Percentiles rank a stretch among this genome's conserved stretches.
phyloP scores from a whole-genome alignment of 2,329 filamentous ascomycete genomes.

The Epichloe sylvatica region DNA sequence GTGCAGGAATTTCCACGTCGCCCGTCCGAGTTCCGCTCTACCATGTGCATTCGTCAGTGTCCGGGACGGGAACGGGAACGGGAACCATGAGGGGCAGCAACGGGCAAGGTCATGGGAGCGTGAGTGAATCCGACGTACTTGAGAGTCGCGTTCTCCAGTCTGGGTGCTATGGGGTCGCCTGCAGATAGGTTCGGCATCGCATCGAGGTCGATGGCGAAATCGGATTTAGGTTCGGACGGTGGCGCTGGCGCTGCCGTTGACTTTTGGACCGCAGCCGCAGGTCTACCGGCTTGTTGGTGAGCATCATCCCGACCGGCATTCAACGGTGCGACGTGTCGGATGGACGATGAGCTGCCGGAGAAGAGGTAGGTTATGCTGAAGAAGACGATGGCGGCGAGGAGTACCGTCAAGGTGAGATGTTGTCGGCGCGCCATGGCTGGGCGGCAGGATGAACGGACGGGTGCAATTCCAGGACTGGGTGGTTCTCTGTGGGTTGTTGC shows the following conservation, averaged over 20 bases:
- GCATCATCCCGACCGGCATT: neutral
- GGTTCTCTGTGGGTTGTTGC: neutral
- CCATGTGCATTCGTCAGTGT: conserved; percentile 5
- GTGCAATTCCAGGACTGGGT: neutral
- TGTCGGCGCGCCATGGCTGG: conserved; percentile 36
- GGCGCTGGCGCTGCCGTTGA: neutral
- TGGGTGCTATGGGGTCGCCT: conserved; percentile 63
- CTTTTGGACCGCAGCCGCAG: neutral
- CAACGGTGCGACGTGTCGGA: conserved; percentile 7
- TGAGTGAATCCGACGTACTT: conserved; percentile 39
- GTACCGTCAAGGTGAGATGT: conserved; percentile 38
- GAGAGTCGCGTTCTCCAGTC: conserved; percentile 67
- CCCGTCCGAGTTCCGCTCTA: conserved; percentile 51
- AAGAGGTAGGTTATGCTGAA: conserved; percentile 46
- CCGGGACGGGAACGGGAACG: too few species aligned
- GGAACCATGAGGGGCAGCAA: neutral
- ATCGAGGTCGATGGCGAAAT: conserved; percentile 26
- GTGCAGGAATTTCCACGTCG: conserved; percentile 57
- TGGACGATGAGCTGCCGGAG: conserved; percentile 24
- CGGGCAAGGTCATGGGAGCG: neutral
- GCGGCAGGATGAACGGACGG: neutral
- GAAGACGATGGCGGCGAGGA: conserved; percentile 41
- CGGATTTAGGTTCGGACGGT: conserved; percentile 11
- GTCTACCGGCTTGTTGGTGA: neutral
- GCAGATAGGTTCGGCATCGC: conserved; percentile 38